Evolutionary conservation across 331 rosid genomes (phyloP), one percentile per base, ranked within the genome.

Genomic region (Acacia concinna): DNA sequence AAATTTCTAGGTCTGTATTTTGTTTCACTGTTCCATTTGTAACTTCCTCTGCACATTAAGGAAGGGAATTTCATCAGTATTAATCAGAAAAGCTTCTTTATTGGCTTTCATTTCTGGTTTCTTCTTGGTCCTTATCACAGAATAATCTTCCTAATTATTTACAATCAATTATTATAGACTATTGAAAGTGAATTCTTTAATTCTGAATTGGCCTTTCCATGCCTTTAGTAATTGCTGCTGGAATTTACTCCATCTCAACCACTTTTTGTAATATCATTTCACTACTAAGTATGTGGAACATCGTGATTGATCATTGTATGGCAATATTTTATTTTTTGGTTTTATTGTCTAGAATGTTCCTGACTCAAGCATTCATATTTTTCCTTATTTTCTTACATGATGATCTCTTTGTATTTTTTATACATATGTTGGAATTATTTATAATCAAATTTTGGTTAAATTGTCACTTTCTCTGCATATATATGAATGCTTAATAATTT

Each of bases 321-420:
- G 27, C 21, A 63, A 59, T 38, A 60, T 1, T 14, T 40, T 2
- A 18, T 28, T 11, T 56, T 52, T 54, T 56, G 28, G 10, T 35
- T 34, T 27, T 35, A 47, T 17, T 64, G 27, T n/a, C 57, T 72
- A 38, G 67, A 47, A 14, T 64, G 49, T 66, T 74, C 71, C 75
- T 30, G 54, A 71, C 63, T 81, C 21, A 37, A 21, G 30, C 52
- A 52, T 66, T 30, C 12, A 27, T 14, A 4, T 65, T 21, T 56
- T 3, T 31, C 54, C 65, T 40, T 7, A 34, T 66, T 46, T 68
- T 23, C 47, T 76, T 47, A 18, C 20, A 66, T 41, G 31, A 18
- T 20, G 25, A 60, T 41, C 38, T 37, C 34, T 75, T 34, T 6
- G 38, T 13, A 38, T 27, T 49, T 63, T 49, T 40, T 46, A 27